Base-by-base conservation (phyloP, 495 filamentous ascomycete species). In the Aspergillus hancockii region DNA sequence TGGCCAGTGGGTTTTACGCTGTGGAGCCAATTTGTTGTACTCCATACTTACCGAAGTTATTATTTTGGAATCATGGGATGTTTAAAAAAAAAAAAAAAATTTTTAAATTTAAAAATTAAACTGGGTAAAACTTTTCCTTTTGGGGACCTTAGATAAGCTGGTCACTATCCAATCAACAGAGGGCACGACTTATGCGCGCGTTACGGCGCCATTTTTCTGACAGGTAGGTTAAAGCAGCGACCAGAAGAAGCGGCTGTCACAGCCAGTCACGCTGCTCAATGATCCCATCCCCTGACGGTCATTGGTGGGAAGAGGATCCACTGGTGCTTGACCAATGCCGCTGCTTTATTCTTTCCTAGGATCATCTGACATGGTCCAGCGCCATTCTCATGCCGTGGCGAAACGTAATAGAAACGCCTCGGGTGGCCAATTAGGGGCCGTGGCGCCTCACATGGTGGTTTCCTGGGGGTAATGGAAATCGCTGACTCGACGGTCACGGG, bases 391-490 rank as follows among this genome's bases (percentile, higher is more conserved):
- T 49, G 57, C 30, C 45, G 62, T 61, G 59, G 57, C 61, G 52
- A 68, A 63, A 78, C 75, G 75, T 76, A 78, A 78, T 62, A 74
- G 69, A 76, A 78, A 78, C 62, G 58, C 49, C 23, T 4, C 3
- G 3, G 2, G 9, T n/a, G 40, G 50, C 74, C 71, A 77, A 73
- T 75, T n/a, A 69, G 32, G 46, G 34, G 18, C 22, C 6, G 18
- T 32, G 31, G 36, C 10, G 45, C 31, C 32, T 45, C 54, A 56
- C 54, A 58, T 32, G 47, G 54, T 32, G 58, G 60, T 72, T 72
- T 71, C 58, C 56, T 71, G 70, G 63, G 70, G 64, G 68, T 73
- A 73, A 73, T 73, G 64, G 58, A 70, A 65, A 66, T 51, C 57
- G 36, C 58, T 58, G 43, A 50, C 58, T 47, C 43, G 43, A 41